Conservation (phyloP, 345 rosid species). For the Angophora floribunda region DNA sequence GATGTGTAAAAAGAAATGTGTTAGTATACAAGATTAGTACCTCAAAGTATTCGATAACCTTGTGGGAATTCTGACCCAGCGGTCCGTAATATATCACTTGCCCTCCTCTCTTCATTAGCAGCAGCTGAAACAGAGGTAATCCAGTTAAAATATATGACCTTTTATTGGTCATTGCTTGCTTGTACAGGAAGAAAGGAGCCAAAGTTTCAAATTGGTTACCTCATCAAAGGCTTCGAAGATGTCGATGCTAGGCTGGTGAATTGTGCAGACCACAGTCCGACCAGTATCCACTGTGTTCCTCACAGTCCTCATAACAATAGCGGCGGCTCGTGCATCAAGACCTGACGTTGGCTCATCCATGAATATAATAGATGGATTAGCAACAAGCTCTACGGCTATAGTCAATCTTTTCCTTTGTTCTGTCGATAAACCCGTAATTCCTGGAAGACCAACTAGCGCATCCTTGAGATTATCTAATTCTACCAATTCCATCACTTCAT, state of each 20-base stretch:
- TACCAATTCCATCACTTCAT: slow-evolving; percentile 14
- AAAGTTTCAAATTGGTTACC: background rate
- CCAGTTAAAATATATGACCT: background rate
- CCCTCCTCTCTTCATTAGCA: slow-evolving; percentile 90
- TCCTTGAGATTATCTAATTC: slow-evolving; percentile 12
- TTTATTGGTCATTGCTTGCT: background rate
- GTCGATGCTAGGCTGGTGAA: slow-evolving; percentile 88
- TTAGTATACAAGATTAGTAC: slow-evolving; percentile 12
- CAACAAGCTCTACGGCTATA: slow-evolving; percentile 79
- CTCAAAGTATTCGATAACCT: slow-evolving; percentile 76
- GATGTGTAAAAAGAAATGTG: background rate
- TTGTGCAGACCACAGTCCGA: slow-evolving; percentile 83
- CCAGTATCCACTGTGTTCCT: slow-evolving; percentile 92
- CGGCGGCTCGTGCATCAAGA: slow-evolving; percentile 87
- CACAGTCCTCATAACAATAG: slow-evolving; percentile 89
- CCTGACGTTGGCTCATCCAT: slow-evolving; percentile 98
- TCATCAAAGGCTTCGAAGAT: slow-evolving; percentile 95
- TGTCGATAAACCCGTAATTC: slow-evolving; percentile 60
- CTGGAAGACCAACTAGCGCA: slow-evolving; percentile 18
- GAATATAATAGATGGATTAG: slow-evolving; percentile 82
- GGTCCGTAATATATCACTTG: slow-evolving; percentile 75
- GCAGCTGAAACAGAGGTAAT: slow-evolving; percentile 12
- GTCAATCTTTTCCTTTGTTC: slow-evolving; percentile 88
- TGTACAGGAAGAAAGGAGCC: background rate
- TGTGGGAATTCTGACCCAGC: slow-evolving; percentile 54